phyloP scores from a whole-genome alignment of 2,329 filamentous ascomycete species.

The Dryadomyces sulphureus region DNA sequence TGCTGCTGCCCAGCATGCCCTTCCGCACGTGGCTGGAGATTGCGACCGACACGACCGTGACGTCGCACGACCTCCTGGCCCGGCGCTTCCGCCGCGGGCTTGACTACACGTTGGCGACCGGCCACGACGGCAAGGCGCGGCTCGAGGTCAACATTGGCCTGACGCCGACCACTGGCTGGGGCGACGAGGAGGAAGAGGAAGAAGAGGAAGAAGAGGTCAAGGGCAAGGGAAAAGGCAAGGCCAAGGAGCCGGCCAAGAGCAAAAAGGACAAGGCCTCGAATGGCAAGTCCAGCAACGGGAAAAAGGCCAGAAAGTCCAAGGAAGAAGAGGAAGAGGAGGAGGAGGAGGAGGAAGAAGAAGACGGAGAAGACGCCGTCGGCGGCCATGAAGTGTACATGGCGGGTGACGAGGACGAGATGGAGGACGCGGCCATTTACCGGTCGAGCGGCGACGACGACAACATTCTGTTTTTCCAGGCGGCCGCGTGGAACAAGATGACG shows the following conservation, averaged over 20 bases:
- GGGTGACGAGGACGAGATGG: slow-evolving; percentile 54
- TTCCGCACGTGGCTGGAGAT: slow-evolving; percentile 85
- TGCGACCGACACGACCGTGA: slow-evolving; percentile 61
- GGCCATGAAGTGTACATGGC: slow-evolving; percentile 92
- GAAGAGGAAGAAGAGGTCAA: slow-evolving; percentile 16
- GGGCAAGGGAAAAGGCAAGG: slow-evolving; percentile 18
- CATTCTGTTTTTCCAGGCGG: slow-evolving; percentile 48
- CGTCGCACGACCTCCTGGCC: slow-evolving; percentile 63
- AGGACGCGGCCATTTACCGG: slow-evolving; percentile 74
- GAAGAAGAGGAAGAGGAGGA: slow-evolving; percentile 14
- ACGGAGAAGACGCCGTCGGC: slow-evolving; percentile 40
- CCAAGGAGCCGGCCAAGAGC: slow-evolving; percentile 16
- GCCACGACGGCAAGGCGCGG: slow-evolving; percentile 61
- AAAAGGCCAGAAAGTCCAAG: background rate
- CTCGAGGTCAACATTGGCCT: slow-evolving; percentile 79
- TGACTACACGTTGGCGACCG: slow-evolving; percentile 88
- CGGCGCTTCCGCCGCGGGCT: slow-evolving; percentile 73
- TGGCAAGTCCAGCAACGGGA: slow-evolving; percentile 16
- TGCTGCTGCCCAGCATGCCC: slow-evolving; percentile 67
- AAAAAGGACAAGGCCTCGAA: slow-evolving; percentile 13
- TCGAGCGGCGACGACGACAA: slow-evolving; percentile 61
- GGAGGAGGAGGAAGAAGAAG: slow-evolving; percentile 17
- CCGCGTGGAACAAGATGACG: slow-evolving; percentile 78
- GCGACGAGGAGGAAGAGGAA: slow-evolving; percentile 33
- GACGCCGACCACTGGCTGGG: slow-evolving; percentile 78